Conservation (phyloP, 139 green algal species). For the Volvox reticuliferus region DNA sequence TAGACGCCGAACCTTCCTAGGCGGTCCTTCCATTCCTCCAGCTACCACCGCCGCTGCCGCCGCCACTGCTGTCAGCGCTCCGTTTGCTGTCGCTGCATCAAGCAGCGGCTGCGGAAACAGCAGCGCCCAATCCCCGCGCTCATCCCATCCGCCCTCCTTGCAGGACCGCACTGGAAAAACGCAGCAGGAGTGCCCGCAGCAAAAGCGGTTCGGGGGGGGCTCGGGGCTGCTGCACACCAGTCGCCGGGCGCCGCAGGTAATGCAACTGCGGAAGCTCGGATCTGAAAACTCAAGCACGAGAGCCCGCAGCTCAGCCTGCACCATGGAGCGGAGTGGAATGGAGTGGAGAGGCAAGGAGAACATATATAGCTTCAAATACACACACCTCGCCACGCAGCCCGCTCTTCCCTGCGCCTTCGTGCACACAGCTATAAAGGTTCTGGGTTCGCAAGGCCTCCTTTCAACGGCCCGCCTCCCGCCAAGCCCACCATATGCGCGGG, state of each 20-base stretch:
- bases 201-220: conserved; percentile 27
- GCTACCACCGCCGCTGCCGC: no score
- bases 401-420: no score
- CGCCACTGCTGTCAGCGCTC: background rate
- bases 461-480: no score
- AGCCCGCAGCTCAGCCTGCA: background rate
- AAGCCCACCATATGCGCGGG: no score
- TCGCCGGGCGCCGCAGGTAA: background rate
- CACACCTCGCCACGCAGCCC: no score
- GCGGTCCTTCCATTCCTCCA: background rate
- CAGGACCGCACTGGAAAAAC: conserved; percentile 27
- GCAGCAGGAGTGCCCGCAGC: conserved; percentile 27
- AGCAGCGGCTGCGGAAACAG: conserved; percentile 12
- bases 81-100: background rate
- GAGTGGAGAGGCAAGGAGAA: background rate
- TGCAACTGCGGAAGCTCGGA: conserved; percentile 1
- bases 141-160: conserved; percentile 31
- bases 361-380: background rate
- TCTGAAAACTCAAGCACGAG: background rate
- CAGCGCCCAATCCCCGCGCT: background rate
- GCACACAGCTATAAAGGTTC: no score
- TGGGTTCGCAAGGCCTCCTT: no score
- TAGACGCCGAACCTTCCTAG: background rate
- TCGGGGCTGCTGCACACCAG: conserved; percentile 1
- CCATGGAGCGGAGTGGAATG: background rate